Percentiles rank a stretch among this genome's conserved stretches.
These are phyloP conservation scores for Davidsoniella australis DNA, from an alignment of 2,329 filamentous ascomycete genomes.

Conservation along the genomic window DNA sequence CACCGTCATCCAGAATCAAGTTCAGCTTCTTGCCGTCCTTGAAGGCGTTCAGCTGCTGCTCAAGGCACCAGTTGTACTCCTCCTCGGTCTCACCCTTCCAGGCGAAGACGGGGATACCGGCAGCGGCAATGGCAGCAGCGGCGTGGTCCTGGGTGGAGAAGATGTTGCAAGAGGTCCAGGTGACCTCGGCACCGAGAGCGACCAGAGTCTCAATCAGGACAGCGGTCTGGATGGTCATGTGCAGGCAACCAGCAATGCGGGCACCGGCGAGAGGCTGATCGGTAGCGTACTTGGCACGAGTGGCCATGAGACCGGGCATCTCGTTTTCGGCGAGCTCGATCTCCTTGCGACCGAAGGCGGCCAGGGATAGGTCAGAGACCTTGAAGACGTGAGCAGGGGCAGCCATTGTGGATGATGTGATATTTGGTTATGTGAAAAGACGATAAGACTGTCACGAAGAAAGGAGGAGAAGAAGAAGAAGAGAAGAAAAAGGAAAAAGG, in stretches of 20 bases:
- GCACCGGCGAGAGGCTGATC: constrained; percentile 92
- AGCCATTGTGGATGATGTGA: constrained; percentile 32
- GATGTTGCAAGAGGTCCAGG: constrained; percentile 99
- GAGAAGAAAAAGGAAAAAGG: constrained; percentile 11
- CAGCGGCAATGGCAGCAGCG: constrained; percentile 87
- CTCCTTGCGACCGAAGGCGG: constrained; percentile 97
- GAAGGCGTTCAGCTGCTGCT: constrained; percentile 95
- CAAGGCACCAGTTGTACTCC: constrained; percentile 98
- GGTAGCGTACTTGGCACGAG: constrained; percentile 72
- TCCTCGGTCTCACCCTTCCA: constrained; percentile 92
- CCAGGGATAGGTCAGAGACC: constrained; percentile 94
- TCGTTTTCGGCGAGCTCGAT: constrained; percentile 93
- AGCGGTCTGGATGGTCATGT: constrained; percentile 99
- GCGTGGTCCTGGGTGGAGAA: constrained; percentile 99
- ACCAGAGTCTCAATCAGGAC: constrained; percentile 97
- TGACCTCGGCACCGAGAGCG: constrained; percentile 90
- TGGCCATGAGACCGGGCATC: constrained; percentile 97
- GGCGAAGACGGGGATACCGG: constrained; percentile 71
- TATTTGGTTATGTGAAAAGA: constrained; percentile 12
- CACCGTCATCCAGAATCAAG: constrained; percentile 97
- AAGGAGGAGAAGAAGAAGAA: constrained; percentile 13
- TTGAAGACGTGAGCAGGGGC: constrained; percentile 88
- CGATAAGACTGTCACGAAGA: constrained; percentile 10
- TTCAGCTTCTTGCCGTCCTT: constrained; percentile 93
- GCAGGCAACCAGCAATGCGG: constrained; percentile 91